Base-by-base conservation (phyloP, 208 protist species). In the Leishmania major region DNA sequence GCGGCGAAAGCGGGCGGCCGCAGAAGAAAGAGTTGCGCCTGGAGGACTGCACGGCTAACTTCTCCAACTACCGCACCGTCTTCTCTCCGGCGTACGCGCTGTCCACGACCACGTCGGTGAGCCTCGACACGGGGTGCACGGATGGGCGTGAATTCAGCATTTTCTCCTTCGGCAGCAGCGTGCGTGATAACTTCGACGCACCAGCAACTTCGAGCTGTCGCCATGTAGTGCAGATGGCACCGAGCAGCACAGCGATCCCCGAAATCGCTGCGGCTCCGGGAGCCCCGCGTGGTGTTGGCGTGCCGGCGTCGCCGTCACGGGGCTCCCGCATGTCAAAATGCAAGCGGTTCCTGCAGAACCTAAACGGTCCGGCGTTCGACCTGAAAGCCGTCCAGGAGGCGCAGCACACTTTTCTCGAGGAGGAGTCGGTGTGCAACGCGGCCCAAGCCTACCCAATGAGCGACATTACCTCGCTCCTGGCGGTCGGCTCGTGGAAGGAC, bases 401-500 rank as follows among this genome's bases (percentile, higher is more conserved):
- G 64, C 85, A 85, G 78, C 15, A n/a, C 17, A 60, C 40, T 5
- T 79, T 83, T 49, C 73, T 84, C 25, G 80, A 80, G 49, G 79
- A 83, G 78, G 88, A 84, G 66, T 75, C 79, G 73, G 84, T 92
- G 37, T 91, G 91, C 79, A 95, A 91, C 79, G 94, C 94, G 11
- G 94, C 94, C 19, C 69, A 81, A 67, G 94, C 88, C 78, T 71
- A 88, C 73, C 91, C 91, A 3, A 91, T 97, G 25, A 95, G 82
- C 84, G 71, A 90, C 59, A 94, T 97, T 73, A 92, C 76, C 28
- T 71, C 86, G 25, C 86, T 85, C 67, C 72, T 97, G 13, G 96
- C 80, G 49, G 84, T 97, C 49, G 95, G 95, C 43, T 90, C 90
- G 40, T 96, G 92, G 91, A 88, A 88, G 74, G 95, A 97, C 80